Conservation (phyloP, 331 rosid genomes). For the Saraca asoca region DNA sequence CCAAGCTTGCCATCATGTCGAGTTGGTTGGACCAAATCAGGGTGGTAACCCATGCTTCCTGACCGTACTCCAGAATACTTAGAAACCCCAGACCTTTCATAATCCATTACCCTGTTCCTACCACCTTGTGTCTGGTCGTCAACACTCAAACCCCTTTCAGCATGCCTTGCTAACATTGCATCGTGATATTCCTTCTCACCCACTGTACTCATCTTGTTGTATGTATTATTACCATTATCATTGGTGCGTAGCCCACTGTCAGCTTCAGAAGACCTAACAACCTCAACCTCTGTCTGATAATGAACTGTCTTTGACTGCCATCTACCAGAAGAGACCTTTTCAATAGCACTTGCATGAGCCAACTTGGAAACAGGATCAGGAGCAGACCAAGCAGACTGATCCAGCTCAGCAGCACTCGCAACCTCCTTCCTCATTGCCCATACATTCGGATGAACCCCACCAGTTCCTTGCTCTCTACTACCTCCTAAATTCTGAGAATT, state of each 20-base stretch:
- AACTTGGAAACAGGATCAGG: constrained; percentile 78
- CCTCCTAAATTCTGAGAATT: constrained; percentile 53
- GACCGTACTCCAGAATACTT: constrained; percentile 46
- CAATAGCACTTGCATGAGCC: constrained; percentile 90
- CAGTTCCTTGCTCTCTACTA: constrained; percentile 50
- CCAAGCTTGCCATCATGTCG: constrained; percentile 45
- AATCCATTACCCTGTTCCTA: constrained; percentile 57
- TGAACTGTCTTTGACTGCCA: constrained; percentile 78
- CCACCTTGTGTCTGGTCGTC: constrained; percentile 51
- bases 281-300: constrained; percentile 66
- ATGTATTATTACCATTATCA: constrained; percentile 40
- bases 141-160: constrained; percentile 51
- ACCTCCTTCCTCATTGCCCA: constrained; percentile 90
- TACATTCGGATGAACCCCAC: constrained; percentile 61
- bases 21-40: constrained; percentile 48
- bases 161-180: constrained; percentile 55
- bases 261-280: constrained; percentile 49
- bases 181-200: constrained; percentile 57
- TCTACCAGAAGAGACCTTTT: constrained; percentile 92
- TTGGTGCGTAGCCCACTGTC: constrained; percentile 45
- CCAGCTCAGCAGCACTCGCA: constrained; percentile 53
- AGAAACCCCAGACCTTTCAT: constrained; percentile 49
- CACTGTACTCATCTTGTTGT: constrained; percentile 39
- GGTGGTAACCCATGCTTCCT: constrained; percentile 36
- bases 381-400: constrained; percentile 61